Conservation (phyloP, 1,284 basidiomycete species). For the Marasmius fiardii region DNA sequence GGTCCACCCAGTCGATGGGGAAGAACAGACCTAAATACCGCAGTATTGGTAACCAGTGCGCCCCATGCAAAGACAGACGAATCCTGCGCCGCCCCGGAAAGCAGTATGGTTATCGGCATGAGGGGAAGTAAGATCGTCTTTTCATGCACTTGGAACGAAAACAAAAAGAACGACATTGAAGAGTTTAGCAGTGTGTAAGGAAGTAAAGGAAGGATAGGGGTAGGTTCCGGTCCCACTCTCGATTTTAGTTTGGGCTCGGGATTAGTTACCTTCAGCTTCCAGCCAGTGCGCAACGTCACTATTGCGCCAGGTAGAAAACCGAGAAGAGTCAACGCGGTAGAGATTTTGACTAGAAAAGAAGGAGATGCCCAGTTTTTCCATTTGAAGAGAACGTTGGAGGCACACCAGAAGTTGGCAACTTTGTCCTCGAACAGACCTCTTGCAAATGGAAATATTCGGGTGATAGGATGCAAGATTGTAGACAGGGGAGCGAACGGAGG, state of each 20-base stretch:
- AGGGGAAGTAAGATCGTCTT: slow-evolving; percentile 90
- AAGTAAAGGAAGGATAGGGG: slow-evolving; percentile 58
- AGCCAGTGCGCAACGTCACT: slow-evolving; percentile 50
- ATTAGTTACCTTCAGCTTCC: slow-evolving; percentile 26
- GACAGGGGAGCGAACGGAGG: slow-evolving; percentile 51
- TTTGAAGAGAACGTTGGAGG: slow-evolving; percentile 84
- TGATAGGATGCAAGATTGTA: slow-evolving; percentile 60
- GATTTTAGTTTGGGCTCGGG: slow-evolving; percentile 11
- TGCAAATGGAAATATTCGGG: slow-evolving; percentile 86
- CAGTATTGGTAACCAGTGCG: slow-evolving; percentile 81
- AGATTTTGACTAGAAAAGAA: slow-evolving; percentile 50
- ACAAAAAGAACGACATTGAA: slow-evolving; percentile 89
- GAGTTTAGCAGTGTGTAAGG: slow-evolving; percentile 71
- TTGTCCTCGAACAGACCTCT: slow-evolving; percentile 95
- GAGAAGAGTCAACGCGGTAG: slow-evolving; percentile 55
- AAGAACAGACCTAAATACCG: slow-evolving; percentile 73
- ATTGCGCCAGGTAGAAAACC: slow-evolving; percentile 62
- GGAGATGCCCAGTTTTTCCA: slow-evolving; percentile 62
- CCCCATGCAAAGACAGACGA: slow-evolving; percentile 77
- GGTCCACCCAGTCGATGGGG: neutral
- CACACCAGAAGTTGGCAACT: slow-evolving; percentile 96
- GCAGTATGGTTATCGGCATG: slow-evolving; percentile 77
- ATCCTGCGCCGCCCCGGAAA: slow-evolving; percentile 60
- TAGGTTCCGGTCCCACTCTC: slow-evolving; percentile 18
- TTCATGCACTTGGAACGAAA: slow-evolving; percentile 95